phyloP scores from a whole-genome alignment of 140 eudicot genomes.

The Flaveria floridana region DNA sequence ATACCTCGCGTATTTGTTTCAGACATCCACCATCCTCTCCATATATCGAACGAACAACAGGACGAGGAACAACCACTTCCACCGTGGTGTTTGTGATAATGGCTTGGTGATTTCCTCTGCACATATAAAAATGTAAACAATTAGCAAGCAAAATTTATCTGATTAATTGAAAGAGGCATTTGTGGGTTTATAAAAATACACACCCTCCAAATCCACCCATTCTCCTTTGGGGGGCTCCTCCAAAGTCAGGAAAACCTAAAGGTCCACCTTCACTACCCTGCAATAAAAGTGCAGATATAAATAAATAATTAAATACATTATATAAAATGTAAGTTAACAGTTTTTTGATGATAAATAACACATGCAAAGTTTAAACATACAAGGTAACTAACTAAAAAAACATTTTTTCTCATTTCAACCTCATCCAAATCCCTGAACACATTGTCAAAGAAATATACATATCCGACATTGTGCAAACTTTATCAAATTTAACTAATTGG shows the following conservation, averaged over 20 bases:
- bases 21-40: slow-evolving; percentile 99
- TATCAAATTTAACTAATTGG: neutral
- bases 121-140: slow-evolving; percentile 7
- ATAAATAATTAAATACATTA: neutral
- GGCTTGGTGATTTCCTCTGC: slow-evolving; percentile 68
- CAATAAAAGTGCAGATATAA: slow-evolving; percentile 14
- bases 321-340: neutral
- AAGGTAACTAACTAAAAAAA: neutral
- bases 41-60: slow-evolving; percentile 76
- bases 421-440: neutral
- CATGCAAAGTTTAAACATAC: neutral
- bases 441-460: neutral
- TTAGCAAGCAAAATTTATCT: slow-evolving; percentile 7
- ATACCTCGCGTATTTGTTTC: slow-evolving; percentile 80
- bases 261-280: slow-evolving; percentile 80
- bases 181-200: slow-evolving; percentile 6
- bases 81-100: slow-evolving; percentile 84
- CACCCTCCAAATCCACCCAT: slow-evolving; percentile 91
- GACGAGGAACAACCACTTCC: slow-evolving; percentile 94
- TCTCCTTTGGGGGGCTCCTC: slow-evolving; percentile 66
- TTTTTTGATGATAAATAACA: neutral
- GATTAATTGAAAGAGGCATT: neutral
- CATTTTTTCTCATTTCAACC: neutral
- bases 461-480: neutral
- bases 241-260: slow-evolving; percentile 58